Base-by-base conservation (phyloP, 108 stramenopile genomes). In the Craspedostauros australis region DNA sequence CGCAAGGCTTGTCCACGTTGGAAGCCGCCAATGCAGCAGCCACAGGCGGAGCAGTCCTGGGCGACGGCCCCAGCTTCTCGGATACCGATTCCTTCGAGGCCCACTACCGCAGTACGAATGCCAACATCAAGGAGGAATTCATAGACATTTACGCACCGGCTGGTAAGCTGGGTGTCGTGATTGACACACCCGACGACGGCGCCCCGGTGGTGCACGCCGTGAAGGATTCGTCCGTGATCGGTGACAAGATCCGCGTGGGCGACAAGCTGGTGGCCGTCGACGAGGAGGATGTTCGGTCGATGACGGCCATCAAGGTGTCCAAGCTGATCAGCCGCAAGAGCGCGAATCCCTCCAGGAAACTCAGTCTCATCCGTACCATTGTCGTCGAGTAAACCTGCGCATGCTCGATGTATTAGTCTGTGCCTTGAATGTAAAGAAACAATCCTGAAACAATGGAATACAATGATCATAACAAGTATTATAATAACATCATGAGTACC, bases 251-350 rank as follows among this genome's bases (percentile, higher is more conserved):
- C 6, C 62, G 66, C 41, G 92, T 93, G n/a, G 88, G 88, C 2
- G 92, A 93, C 66, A 83, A 84, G 55, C 68, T 93, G 4, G 70
- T 90, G 8, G 81, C 83, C 11, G 88, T 93, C 7, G 92, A 93
- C 39, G 88, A 93, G 49, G 83, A 85, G 51, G 88, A 93, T 73
- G 85, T 86, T 0, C 54, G 82, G 46, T 51, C 68, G 21, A 93
- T 93, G 92, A 90, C 87, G n/a, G 92, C 92, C 43, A 83, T 89
- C 33, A 85, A 85, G 62, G 91, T 92, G 20, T 82, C 80, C 37
- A 88, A 88, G 64, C 65, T 92, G 62, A 88, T 92, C 28, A 82
- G 80, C 44, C 55, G 75, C 50, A 92, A 88, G 76, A 76, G 79
- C 33, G 73, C 77, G 26, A 82, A 92, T 55, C 71, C 86, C 27